Evolutionary conservation across 192 early-diverging fungal species (phyloP).

Genomic region (Podila clonocystis): DNA sequence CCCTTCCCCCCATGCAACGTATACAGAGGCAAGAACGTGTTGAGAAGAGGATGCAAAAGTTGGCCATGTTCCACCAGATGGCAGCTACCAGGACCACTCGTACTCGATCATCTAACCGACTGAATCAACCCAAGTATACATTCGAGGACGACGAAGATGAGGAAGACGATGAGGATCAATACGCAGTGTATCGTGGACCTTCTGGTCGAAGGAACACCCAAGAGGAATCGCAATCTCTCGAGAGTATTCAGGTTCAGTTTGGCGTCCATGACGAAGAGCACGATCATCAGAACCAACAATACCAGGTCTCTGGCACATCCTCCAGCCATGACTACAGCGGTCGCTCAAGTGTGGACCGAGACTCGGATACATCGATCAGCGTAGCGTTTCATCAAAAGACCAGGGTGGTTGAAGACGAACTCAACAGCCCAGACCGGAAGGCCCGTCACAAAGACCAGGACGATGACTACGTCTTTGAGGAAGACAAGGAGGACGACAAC

Average conservation of each 20-base stretch:
- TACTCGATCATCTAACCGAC: conserved; percentile 39
- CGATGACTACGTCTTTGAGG: conserved; percentile 3
- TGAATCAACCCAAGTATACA: conserved; percentile 36
- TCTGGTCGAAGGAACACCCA: conserved; percentile 20
- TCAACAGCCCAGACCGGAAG: not conserved
- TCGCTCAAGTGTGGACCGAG: conserved; percentile 35
- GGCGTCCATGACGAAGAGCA: not conserved
- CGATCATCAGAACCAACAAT: not conserved
- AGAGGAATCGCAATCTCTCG: not conserved
- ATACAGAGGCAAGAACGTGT: conserved; percentile 29
- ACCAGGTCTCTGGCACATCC: not conserved
- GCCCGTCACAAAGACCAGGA: not conserved
- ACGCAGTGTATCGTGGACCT: conserved; percentile 21
- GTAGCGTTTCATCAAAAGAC: conserved; percentile 31
- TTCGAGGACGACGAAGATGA: conserved; percentile 46
- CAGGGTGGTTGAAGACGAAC: conserved; percentile 1
- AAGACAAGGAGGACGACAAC: conserved; percentile 7
- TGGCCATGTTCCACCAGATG: conserved; percentile 36
- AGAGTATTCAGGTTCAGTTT: not conserved
- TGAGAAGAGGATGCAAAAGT: conserved; percentile 22
- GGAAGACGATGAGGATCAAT: conserved; percentile 34
- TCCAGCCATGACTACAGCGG: not conserved
- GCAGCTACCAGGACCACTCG: conserved; percentile 41
- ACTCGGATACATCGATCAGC: conserved; percentile 37
- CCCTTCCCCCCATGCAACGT: not conserved